These are phyloP conservation scores for Prunus mongolica DNA, from an alignment of 306 rosid species.

Conservation along the genomic window DNA sequence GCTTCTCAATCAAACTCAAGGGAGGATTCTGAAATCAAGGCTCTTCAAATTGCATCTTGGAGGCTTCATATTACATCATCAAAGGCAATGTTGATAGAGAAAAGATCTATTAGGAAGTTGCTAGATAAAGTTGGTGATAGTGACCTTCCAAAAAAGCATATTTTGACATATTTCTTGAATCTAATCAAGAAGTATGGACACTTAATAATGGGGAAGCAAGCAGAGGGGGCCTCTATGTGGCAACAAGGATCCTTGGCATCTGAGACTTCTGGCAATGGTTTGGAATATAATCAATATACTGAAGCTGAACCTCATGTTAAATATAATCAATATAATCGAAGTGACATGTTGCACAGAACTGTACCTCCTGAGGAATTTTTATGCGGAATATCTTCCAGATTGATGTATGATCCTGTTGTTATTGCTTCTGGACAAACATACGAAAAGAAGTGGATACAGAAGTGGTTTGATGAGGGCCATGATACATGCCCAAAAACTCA, in stretches of 20 bases:
- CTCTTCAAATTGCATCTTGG: slow-evolving; percentile 57
- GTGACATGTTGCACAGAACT: slow-evolving; percentile 29
- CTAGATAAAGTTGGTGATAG: slow-evolving; percentile 35
- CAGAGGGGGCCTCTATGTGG: slow-evolving; percentile 21
- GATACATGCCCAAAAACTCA: slow-evolving; percentile 66
- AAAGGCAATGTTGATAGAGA: slow-evolving; percentile 52
- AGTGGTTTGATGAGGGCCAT: slow-evolving; percentile 81
- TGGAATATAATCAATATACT: slow-evolving; percentile 21
- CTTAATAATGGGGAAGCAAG: slow-evolving; percentile 34
- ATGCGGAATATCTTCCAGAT: slow-evolving; percentile 66
- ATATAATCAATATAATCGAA: slow-evolving; percentile 20
- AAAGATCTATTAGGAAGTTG: slow-evolving; percentile 57
- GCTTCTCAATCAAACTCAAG: slow-evolving; percentile 41
- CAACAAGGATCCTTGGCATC: slow-evolving; percentile 26
- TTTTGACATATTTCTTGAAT: slow-evolving; percentile 55
- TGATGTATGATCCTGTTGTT: slow-evolving; percentile 92
- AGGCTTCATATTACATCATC: slow-evolving; percentile 62
- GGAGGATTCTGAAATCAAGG: slow-evolving; percentile 46
- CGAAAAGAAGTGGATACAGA: slow-evolving; percentile 82
- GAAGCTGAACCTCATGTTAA: slow-evolving; percentile 21
- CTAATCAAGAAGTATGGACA: slow-evolving; percentile 50
- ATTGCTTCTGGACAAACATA: slow-evolving; percentile 77
- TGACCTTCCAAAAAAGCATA: slow-evolving; percentile 40
- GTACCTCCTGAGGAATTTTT: slow-evolving; percentile 59
- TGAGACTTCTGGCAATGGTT: slow-evolving; percentile 31